Percentiles rank a stretch among this genome's conserved stretches.
These are phyloP conservation scores for Flaveria trinervia DNA, from an alignment of 129 eudicot genomes.

Conservation along the genomic window DNA sequence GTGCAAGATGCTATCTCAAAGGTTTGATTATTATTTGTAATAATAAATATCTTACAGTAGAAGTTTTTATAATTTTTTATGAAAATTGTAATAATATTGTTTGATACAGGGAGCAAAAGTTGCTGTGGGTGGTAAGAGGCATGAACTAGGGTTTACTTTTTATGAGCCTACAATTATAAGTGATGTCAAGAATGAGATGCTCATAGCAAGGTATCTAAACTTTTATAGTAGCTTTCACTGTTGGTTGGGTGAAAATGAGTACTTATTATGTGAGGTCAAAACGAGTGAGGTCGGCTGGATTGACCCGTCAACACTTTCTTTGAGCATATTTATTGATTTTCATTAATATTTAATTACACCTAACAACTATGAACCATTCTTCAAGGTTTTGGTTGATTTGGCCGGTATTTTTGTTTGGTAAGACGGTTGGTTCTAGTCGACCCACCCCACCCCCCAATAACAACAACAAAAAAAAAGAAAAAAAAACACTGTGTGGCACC, in stretches of 20 bases:
- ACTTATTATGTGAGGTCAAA: not conserved
- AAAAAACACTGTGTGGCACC: no score
- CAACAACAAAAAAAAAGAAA: no score
- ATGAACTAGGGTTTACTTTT: slow-evolving; percentile 67
- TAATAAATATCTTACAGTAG: not conserved
- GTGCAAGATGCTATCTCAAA: slow-evolving; percentile 86
- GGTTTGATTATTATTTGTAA: slow-evolving; percentile 47
- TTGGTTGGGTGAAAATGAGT: not conserved
- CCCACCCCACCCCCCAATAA: no score
- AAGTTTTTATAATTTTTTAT: not conserved
- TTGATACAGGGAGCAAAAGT: slow-evolving; percentile 72
- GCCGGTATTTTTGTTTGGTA: no score
- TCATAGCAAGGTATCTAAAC: slow-evolving; percentile 55
- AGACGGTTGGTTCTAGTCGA: no score
- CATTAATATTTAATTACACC: no score
- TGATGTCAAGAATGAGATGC: slow-evolving; percentile 81
- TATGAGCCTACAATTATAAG: slow-evolving; percentile 71
- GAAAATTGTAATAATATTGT: slow-evolving; percentile 5
- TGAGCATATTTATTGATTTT: no score
- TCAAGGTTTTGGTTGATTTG: not conserved
- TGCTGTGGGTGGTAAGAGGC: slow-evolving; percentile 78
- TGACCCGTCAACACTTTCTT: no score
- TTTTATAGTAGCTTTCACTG: not conserved
- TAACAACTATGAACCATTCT: not conserved
- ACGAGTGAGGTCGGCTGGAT: not conserved